Evolutionary conservation across 495 filamentous ascomycete genomes (phyloP), one percentile per base, ranked within the genome.

Genomic region (Cairneyella variabilis): DNA sequence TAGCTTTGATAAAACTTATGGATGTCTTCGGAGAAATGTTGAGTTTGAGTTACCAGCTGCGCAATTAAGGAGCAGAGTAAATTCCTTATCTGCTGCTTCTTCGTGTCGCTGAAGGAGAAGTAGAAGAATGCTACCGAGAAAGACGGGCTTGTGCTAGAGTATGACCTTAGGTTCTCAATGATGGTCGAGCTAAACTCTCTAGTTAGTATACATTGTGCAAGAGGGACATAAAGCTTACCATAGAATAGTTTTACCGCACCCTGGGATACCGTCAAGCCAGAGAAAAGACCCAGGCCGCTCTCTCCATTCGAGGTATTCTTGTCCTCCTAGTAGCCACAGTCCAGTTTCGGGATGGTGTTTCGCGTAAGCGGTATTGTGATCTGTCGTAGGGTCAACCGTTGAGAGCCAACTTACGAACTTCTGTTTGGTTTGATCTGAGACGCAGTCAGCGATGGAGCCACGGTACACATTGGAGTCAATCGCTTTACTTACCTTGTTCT

Each of bases 21-120:
- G 9, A 48, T 6, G n/a, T 12, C 12, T 9, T 48, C 30, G 30
- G 30, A 14, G 18, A 21, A 37, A 38, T 37, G 8, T 18, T 10
- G 28, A 6, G 28, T 37, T 26, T n/a, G 21, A 17, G 20, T 41
- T 17, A 12, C 28, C 7, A 56, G 3, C 42, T 53, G 50, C 10
- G 26, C 21, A 7, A 50, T 20, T 2, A 56, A 11, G 14, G 53
- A 49, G 11, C 53, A 12, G 5, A 56, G n/a, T 4, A 56, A 17
- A 28, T 21, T 23, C 3, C 48, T 51, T 12, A 34, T 18, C 6
- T 26, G 23, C 42, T 65, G 63, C 34, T 63, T 61, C 11, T 59
- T 45, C 20, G 20, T 23, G 26, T 69, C 56, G 14, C 49, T 60
- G 32, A 64, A 70, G 40, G 65, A 56, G 34, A 69, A 71, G 48